phyloP scores from a whole-genome alignment of 106 monocot genomes.

The Dendrobium chrysotoxum region DNA sequence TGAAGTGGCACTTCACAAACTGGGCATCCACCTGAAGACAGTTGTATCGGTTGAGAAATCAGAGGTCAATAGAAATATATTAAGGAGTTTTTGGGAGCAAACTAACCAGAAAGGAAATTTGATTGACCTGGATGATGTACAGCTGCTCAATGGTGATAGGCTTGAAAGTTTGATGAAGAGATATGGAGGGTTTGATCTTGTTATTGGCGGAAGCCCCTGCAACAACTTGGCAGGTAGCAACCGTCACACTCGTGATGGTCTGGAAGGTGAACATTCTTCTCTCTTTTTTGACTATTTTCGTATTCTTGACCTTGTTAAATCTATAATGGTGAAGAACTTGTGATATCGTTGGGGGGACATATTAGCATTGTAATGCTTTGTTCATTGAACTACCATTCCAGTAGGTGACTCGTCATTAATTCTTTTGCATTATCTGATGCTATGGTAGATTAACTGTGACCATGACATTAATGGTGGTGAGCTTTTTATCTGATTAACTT shows the following conservation, averaged over 20 bases:
- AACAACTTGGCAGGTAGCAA: slow-evolving; percentile 61
- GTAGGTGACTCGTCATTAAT: not conserved
- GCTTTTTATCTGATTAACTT: not conserved
- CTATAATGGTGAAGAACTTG: slow-evolving; percentile 35
- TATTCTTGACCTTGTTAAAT: slow-evolving; percentile 59
- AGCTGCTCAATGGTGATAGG: slow-evolving; percentile 24
- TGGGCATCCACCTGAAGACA: slow-evolving; percentile 41
- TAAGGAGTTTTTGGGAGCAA: slow-evolving; percentile 55
- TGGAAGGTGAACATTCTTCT: slow-evolving; percentile 63
- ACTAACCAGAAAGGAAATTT: slow-evolving; percentile 44
- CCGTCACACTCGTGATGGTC: slow-evolving; percentile 56
- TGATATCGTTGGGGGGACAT: not conserved
- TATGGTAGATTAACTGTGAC: not conserved
- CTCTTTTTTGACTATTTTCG: slow-evolving; percentile 74
- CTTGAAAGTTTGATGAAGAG: slow-evolving; percentile 25
- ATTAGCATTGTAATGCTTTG: not conserved
- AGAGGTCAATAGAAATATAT: slow-evolving; percentile 49
- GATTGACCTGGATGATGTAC: slow-evolving; percentile 45
- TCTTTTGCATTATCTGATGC: not conserved
- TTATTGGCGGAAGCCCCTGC: slow-evolving; percentile 25
- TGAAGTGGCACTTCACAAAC: slow-evolving; percentile 53
- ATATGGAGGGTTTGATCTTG: slow-evolving; percentile 9
- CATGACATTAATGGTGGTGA: not conserved
- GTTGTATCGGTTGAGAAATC: slow-evolving; percentile 64
- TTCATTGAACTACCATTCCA: slow-evolving; percentile 1